These are phyloP conservation scores for Scutellaria baicalensis DNA, from an alignment of 257 asterid species.

Conservation along the genomic window DNA sequence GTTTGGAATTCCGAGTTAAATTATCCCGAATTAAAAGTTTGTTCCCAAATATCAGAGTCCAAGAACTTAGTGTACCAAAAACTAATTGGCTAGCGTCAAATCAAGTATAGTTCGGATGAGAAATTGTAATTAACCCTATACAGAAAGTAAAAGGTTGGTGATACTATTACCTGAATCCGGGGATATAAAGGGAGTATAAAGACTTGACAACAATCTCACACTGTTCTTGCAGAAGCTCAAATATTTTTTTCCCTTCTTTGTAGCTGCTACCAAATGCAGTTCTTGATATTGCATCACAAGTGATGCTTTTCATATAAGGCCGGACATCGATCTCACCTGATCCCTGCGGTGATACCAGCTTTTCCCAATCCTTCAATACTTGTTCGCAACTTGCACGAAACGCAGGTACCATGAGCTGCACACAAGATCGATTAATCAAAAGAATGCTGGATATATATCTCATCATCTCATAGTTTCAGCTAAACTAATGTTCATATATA, in stretches of 20 bases:
- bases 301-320: slow-evolving; percentile 33
- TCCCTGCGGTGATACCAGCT: slow-evolving; percentile 16
- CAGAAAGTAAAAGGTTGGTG: background rate
- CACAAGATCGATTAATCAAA: too few species aligned
- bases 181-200: slow-evolving; percentile 22
- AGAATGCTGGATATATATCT: too few species aligned
- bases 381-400: slow-evolving; percentile 33
- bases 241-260: slow-evolving; percentile 44
- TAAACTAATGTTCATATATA: too few species aligned
- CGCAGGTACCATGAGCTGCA: slow-evolving; percentile 48
- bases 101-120: background rate
- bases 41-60: too few species aligned
- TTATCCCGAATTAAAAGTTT: too few species aligned
- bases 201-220: slow-evolving; percentile 12
- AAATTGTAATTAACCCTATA: too few species aligned
- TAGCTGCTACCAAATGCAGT: slow-evolving; percentile 63
- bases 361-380: slow-evolving; percentile 39
- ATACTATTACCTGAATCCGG: slow-evolving; percentile 36
- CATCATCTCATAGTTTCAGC: too few species aligned
- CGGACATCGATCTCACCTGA: slow-evolving; percentile 45
- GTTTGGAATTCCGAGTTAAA: too few species aligned
- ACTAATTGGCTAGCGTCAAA: too few species aligned
- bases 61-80: too few species aligned
- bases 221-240: slow-evolving; percentile 41
- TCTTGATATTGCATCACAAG: slow-evolving; percentile 49